A percentile compares a stretch with the other conserved stretches of the same genome.
Conservation (phyloP, 768 basidiomycete species). For the Trametes elegans region DNA sequence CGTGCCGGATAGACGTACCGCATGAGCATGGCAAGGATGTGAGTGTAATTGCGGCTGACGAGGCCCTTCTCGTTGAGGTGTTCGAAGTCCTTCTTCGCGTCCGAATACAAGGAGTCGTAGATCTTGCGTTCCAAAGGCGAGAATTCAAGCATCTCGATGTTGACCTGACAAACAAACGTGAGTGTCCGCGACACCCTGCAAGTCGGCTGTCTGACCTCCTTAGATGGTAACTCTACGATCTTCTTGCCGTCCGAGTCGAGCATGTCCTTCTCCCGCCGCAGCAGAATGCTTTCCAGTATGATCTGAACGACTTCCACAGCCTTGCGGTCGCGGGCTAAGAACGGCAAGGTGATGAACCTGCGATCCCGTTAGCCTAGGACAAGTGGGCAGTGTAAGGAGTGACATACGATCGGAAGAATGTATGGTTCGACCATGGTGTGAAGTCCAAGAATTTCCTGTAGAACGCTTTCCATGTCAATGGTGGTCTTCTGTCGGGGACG, state of each 20-base stretch:
- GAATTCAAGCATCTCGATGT: slow-evolving; percentile 76
- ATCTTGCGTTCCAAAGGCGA: slow-evolving; percentile 78
- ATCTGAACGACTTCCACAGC: slow-evolving; percentile 95
- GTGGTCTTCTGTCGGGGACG: not conserved
- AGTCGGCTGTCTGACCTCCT: slow-evolving; percentile 52
- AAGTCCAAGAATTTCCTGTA: slow-evolving; percentile 73
- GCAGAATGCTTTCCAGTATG: slow-evolving; percentile 82
- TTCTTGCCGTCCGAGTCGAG: slow-evolving; percentile 79
- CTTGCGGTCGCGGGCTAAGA: slow-evolving; percentile 86
- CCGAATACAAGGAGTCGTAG: slow-evolving; percentile 82
- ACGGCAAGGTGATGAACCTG: slow-evolving; percentile 90
- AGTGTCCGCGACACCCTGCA: no score
- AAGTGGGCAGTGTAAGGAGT: not conserved
- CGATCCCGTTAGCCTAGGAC: not conserved
- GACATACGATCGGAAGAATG: slow-evolving; percentile 86
- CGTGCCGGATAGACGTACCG: slow-evolving; percentile 45
- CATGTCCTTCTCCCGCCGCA: slow-evolving; percentile 94
- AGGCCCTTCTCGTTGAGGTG: slow-evolving; percentile 76
- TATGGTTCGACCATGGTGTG: slow-evolving; percentile 76
- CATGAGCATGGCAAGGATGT: slow-evolving; percentile 95
- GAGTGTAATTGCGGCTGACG: slow-evolving; percentile 76
- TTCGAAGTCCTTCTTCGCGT: slow-evolving; percentile 80
- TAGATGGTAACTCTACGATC: slow-evolving; percentile 86
- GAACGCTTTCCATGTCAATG: no score
- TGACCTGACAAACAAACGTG: slow-evolving; percentile 41